Conservation (phyloP, 495 filamentous ascomycete genomes). For the Penicillium macrosclerotiorum region DNA sequence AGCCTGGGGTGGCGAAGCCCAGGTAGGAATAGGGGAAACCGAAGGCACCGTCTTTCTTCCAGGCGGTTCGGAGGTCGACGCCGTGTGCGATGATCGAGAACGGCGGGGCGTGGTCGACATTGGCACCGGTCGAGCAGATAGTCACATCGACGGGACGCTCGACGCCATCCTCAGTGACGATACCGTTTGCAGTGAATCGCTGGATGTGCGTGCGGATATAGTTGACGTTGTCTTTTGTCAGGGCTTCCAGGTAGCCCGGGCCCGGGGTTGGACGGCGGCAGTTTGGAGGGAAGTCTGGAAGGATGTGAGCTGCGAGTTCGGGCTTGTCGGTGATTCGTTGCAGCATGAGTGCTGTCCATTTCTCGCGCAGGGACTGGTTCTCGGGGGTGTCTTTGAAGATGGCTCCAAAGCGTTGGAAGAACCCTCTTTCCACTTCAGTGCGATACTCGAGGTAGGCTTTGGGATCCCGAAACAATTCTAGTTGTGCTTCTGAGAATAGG, state of each 20-base stretch:
- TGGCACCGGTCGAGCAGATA: conserved; percentile 69
- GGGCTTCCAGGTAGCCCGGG: conserved; percentile 68
- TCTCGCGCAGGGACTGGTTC: conserved; percentile 46
- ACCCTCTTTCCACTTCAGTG: conserved; percentile 51
- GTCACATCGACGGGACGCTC: conserved; percentile 54
- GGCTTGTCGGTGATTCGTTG: conserved; percentile 52
- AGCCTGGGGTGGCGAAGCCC: conserved; percentile 57
- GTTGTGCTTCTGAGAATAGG: conserved; percentile 48
- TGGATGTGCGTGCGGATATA: conserved; percentile 58
- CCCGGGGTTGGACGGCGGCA: conserved; percentile 72
- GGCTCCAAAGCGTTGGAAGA: conserved; percentile 54
- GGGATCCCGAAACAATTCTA: conserved; percentile 47
- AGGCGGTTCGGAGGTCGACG: conserved; percentile 47
- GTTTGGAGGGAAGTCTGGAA: conserved; percentile 64
- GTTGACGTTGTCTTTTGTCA: conserved; percentile 60
- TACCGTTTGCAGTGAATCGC: conserved; percentile 54
- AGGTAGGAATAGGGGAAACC: conserved; percentile 67
- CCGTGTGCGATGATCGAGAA: conserved; percentile 56
- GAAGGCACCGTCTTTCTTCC: conserved; percentile 51
- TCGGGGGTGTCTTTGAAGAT: conserved; percentile 54
- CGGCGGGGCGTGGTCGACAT: conserved; percentile 55
- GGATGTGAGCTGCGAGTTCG: conserved; percentile 51
- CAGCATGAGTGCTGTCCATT: conserved; percentile 52
- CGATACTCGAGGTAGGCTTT: conserved; percentile 49
- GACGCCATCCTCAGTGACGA: conserved; percentile 52